phyloP scores from a whole-genome alignment of 768 basidiomycete genomes.

The Hydnum rufescens region DNA sequence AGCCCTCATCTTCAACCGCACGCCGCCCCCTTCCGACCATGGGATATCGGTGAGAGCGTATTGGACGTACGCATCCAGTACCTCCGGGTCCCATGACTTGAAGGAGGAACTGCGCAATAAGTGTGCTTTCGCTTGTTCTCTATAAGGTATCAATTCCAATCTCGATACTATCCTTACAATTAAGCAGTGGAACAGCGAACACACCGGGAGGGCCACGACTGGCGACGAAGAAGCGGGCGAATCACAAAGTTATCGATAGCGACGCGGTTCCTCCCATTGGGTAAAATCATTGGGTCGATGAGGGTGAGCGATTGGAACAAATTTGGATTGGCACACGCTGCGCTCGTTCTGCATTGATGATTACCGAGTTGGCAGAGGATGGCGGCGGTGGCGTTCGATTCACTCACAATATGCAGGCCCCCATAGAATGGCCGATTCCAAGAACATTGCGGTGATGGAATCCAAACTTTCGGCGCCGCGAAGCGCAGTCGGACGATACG shows the following conservation, averaged over 20 bases:
- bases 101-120: constrained; percentile 48
- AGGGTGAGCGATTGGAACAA: constrained; percentile 57
- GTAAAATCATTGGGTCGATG: constrained; percentile 53
- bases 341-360: constrained; percentile 31
- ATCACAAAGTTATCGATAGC: constrained; percentile 7
- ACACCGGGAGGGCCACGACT: constrained; percentile 26
- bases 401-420: constrained; percentile 57
- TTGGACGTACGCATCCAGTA: constrained; percentile 41
- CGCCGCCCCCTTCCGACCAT: constrained; percentile 21
- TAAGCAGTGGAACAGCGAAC: constrained; percentile 4
- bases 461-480: constrained; percentile 27
- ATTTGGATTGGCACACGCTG: constrained; percentile 38
- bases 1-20: constrained; percentile 44
- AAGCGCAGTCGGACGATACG: constrained; percentile 25
- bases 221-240: not conserved
- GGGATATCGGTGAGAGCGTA: constrained; percentile 26
- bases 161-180: not conserved
- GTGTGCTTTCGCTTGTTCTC: constrained; percentile 36
- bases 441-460: constrained; percentile 36
- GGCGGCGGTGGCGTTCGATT: constrained; percentile 11
- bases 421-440: constrained; percentile 67
- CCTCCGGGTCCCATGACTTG: constrained; percentile 42
- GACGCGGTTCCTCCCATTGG: not conserved
- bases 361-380: not conserved
- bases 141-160: constrained; percentile 17